A percentile compares a stretch with the other conserved stretches of the same genome.
Conservation (phyloP, 1,139 yeast genomes). For the Arxiozyma bovina region DNA sequence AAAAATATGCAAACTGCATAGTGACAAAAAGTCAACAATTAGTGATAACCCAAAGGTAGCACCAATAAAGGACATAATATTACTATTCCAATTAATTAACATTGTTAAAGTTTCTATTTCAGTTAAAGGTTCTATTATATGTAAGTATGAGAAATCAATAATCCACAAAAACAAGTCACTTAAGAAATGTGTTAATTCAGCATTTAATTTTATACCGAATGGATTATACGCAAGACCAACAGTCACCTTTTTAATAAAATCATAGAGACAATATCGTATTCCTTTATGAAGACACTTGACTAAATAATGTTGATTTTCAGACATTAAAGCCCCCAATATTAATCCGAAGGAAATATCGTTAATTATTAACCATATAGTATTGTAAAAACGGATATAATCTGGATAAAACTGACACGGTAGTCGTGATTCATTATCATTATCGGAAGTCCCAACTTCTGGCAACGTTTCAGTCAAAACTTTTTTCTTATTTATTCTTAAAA, state of each 20-base stretch:
- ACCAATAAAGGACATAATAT: conserved; percentile 45
- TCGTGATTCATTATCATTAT: conserved; percentile 8
- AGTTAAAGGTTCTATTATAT: conserved; percentile 26
- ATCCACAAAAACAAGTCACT: conserved; percentile 88
- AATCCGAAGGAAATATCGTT: conserved; percentile 77
- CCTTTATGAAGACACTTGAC: conserved; percentile 10
- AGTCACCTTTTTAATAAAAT: conserved; percentile 42
- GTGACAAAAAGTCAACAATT: conserved; percentile 52
- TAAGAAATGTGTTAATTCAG: conserved; percentile 74
- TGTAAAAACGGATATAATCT: conserved; percentile 82
- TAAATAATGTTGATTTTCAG: conserved; percentile 36
- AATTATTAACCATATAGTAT: conserved; percentile 76
- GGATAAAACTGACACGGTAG: conserved; percentile 36
- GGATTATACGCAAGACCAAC: conserved; percentile 83
- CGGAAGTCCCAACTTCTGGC: conserved; percentile 27
- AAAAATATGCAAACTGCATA: conserved; percentile 63
- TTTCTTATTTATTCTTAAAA: conserved; percentile 41
- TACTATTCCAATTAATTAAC: conserved; percentile 33
- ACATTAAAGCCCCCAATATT: conserved; percentile 45
- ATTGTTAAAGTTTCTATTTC: conserved; percentile 27
- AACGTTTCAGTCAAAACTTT: conserved; percentile 31
- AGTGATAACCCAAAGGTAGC: conserved; percentile 62
- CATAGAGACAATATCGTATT: conserved; percentile 23
- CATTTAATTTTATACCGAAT: conserved; percentile 87
- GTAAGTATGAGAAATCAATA: conserved; percentile 53